These are phyloP conservation scores for Leccinum uliginosum DNA, from an alignment of 768 basidiomycete genomes.

Conservation along the genomic window DNA sequence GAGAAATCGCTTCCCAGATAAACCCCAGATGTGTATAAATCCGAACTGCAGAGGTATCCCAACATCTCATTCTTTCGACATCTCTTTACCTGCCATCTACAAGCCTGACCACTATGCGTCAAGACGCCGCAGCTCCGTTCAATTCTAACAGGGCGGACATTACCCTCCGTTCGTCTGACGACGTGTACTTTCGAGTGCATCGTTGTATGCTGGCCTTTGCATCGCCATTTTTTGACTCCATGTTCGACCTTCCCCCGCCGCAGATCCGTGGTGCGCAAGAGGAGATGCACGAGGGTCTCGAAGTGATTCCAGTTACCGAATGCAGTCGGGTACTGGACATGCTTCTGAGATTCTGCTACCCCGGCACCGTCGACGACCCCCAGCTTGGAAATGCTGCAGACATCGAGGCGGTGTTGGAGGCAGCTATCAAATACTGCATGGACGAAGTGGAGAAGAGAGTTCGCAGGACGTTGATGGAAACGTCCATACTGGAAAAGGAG, in stretches of 20 bases:
- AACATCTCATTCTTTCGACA: background rate
- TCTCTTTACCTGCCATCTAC: background rate
- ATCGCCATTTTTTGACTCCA: slow-evolving; percentile 29
- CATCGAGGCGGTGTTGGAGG: slow-evolving; percentile 24
- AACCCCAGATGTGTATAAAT: slow-evolving; percentile 11
- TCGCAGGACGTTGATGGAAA: slow-evolving; percentile 24
- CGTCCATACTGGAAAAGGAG: slow-evolving; percentile 23
- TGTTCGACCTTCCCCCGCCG: slow-evolving; percentile 31
- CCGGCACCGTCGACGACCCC: slow-evolving; percentile 24
- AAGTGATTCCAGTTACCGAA: slow-evolving; percentile 31
- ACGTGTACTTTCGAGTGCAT: slow-evolving; percentile 21
- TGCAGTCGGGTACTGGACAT: slow-evolving; percentile 23
- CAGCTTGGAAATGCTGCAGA: slow-evolving; percentile 12
- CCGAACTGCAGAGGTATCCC: background rate
- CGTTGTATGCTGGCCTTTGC: slow-evolving; percentile 25
- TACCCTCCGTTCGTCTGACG: slow-evolving; percentile 48
- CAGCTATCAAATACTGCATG: slow-evolving; percentile 30
- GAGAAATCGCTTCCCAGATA: background rate
- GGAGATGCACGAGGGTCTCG: slow-evolving; percentile 13
- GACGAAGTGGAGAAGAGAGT: slow-evolving; percentile 24
- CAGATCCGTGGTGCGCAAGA: slow-evolving; percentile 3
- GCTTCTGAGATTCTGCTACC: slow-evolving; percentile 36
- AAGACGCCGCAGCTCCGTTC: slow-evolving; percentile 37
- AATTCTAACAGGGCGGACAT: slow-evolving; percentile 45
- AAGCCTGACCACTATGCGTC: slow-evolving; percentile 12